phyloP scores from a whole-genome alignment of 2,329 filamentous ascomycete species.

The Botrytis elliptica region DNA sequence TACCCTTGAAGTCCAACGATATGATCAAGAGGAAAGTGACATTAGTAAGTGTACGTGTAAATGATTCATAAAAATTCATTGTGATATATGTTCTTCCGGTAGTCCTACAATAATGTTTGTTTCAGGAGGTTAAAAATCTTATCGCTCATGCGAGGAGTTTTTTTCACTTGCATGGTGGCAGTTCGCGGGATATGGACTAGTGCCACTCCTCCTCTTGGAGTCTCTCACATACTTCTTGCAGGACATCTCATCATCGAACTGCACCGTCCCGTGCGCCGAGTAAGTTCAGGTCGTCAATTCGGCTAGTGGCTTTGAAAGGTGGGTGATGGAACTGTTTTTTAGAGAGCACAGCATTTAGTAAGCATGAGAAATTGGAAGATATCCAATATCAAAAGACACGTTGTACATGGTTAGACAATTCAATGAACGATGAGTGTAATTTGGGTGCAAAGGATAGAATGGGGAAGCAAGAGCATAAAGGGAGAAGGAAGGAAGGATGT shows the following conservation, averaged over 20 bases:
- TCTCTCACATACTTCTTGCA: constrained; percentile 13
- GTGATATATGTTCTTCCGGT: constrained; percentile 12
- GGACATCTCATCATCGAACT: constrained; percentile 17
- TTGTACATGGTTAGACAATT: not conserved
- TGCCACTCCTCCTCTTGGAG: not conserved
- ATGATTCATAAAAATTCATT: constrained; percentile 21
- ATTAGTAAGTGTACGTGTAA: constrained; percentile 15
- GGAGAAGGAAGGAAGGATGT: not conserved
- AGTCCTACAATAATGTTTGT: constrained; percentile 18
- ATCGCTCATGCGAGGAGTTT: constrained; percentile 20
- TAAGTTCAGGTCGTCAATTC: constrained; percentile 9
- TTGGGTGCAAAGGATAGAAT: not conserved
- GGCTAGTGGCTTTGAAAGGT: constrained; percentile 20
- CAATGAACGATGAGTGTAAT: not conserved
- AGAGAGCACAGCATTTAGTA: constrained; percentile 19
- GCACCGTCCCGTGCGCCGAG: constrained; percentile 17
- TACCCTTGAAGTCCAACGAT: constrained; percentile 16
- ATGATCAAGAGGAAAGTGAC: constrained; percentile 12
- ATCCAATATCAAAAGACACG: not conserved
- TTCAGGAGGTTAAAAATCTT: constrained; percentile 13
- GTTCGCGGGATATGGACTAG: constrained; percentile 4
- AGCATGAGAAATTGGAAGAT: not conserved
- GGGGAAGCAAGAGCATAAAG: not conserved
- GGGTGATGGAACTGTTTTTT: not conserved
- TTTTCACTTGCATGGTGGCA: constrained; percentile 22